A percentile compares a stretch with the other conserved stretches of the same genome.
These are phyloP conservation scores for Lachnellula hyalina DNA, from an alignment of 2,329 filamentous ascomycete genomes.

Conservation along the genomic window DNA sequence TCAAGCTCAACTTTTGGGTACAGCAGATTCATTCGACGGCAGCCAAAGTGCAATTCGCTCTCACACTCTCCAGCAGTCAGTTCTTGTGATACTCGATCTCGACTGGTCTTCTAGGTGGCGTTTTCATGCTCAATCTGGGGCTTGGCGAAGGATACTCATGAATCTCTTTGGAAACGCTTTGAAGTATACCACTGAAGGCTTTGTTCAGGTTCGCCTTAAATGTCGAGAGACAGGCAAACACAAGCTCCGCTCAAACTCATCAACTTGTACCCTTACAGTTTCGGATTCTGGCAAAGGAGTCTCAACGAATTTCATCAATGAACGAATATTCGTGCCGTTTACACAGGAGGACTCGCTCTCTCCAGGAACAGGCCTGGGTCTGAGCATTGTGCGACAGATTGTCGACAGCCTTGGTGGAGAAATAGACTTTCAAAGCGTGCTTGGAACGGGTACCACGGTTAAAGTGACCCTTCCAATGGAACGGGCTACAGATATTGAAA, in stretches of 20 bases:
- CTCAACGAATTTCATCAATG: constrained; percentile 52
- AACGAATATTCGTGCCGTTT: constrained; percentile 55
- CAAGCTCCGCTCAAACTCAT: neutral
- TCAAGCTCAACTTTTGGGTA: neutral
- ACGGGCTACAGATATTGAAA: neutral
- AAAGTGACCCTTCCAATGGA: constrained; percentile 33
- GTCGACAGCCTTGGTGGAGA: constrained; percentile 54
- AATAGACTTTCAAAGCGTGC: constrained; percentile 52
- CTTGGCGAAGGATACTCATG: constrained; percentile 43
- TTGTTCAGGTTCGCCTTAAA: constrained; percentile 38
- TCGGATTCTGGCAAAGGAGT: constrained; percentile 59
- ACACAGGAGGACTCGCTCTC: constrained; percentile 56
- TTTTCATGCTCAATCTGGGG: constrained; percentile 12
- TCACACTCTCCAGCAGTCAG: neutral
- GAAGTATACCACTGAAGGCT: constrained; percentile 52
- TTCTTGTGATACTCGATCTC: neutral
- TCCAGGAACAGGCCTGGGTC: constrained; percentile 54
- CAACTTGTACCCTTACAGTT: constrained; percentile 37
- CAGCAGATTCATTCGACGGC: neutral
- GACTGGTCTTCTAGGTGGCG: constrained; percentile 27
- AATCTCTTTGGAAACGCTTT: constrained; percentile 56
- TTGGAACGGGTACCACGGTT: constrained; percentile 50
- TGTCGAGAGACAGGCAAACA: constrained; percentile 1
- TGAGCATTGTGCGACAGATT: constrained; percentile 56
- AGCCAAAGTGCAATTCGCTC: neutral